phyloP scores from a whole-genome alignment of 108 stramenopile species.

The Nitzschia palea region DNA sequence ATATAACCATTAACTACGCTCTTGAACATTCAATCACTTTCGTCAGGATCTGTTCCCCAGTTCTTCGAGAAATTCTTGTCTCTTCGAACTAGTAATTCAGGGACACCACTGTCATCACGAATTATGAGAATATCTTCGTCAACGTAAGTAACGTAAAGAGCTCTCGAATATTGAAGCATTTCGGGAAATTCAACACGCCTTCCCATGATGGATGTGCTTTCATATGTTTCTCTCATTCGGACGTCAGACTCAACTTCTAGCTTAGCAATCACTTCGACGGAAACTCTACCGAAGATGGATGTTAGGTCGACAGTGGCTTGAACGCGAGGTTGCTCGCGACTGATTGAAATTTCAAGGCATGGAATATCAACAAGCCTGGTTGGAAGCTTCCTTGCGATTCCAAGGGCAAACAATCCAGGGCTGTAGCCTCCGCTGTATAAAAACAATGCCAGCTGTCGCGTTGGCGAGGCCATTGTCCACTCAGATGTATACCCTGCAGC shows the following conservation, averaged over 20 bases:
- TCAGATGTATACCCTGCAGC: conserved; percentile 67
- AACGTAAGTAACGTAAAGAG: conserved; percentile 84
- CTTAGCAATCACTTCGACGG: conserved; percentile 38
- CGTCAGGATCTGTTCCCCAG: conserved; percentile 21
- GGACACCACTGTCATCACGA: conserved; percentile 80
- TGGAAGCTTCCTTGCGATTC: conserved; percentile 63
- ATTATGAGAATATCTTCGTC: conserved; percentile 90
- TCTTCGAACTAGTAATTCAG: conserved; percentile 81
- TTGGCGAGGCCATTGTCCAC: conserved; percentile 62
- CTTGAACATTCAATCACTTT: no score
- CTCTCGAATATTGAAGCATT: conserved; percentile 68
- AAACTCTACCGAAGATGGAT: conserved; percentile 17
- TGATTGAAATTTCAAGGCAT: conserved; percentile 74
- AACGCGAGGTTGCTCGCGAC: conserved; percentile 73
- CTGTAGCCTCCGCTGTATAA: conserved; percentile 74
- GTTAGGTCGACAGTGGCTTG: conserved; percentile 66
- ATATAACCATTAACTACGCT: no score
- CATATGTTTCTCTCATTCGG: conserved; percentile 84
- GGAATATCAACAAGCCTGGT: conserved; percentile 61
- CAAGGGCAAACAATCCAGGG: conserved; percentile 74
- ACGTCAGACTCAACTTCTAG: conserved; percentile 55
- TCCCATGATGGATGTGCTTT: conserved; percentile 66
- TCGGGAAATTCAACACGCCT: conserved; percentile 67
- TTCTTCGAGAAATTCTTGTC: conserved; percentile 31
- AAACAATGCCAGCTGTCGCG: conserved; percentile 73